phyloP scores from a whole-genome alignment of 2,329 filamentous ascomycete species.

The Daldinia sp. region DNA sequence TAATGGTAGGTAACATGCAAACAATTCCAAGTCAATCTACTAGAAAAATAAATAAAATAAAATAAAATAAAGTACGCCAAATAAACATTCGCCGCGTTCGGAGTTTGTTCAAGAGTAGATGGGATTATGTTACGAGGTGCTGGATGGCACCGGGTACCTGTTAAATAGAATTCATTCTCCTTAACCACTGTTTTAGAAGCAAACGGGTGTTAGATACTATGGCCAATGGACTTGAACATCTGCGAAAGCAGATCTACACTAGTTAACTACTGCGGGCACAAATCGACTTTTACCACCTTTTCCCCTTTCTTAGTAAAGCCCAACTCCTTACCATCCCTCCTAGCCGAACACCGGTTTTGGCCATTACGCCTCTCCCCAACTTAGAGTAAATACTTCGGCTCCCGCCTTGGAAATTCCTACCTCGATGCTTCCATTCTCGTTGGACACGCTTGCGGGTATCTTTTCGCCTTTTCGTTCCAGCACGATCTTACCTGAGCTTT shows the following conservation, averaged over 20 bases:
- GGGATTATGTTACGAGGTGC: no score
- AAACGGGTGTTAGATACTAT: no score
- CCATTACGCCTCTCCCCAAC: constrained; percentile 42
- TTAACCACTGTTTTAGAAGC: no score
- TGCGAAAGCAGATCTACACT: background rate
- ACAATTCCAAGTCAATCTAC: no score
- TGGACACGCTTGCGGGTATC: constrained; percentile 52
- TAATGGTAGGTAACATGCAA: no score
- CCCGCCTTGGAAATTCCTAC: constrained; percentile 55
- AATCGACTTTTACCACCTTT: background rate
- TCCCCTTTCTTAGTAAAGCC: background rate
- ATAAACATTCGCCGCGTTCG: no score
- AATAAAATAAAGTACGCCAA: no score
- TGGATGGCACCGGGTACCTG: no score
- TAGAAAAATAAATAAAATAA: no score
- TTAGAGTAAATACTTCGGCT: constrained; percentile 53
- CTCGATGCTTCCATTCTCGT: constrained; percentile 51
- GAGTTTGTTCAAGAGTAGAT: no score
- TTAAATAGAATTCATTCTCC: no score
- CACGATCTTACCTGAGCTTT: constrained; percentile 64
- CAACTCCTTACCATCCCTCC: background rate
- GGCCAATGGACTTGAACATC: background rate
- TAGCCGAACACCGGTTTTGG: background rate
- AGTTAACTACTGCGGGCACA: background rate
- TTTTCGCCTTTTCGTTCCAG: constrained; percentile 61